Base-by-base conservation (phyloP, 1,139 yeast genomes). In the Protomyces inundatus region DNA sequence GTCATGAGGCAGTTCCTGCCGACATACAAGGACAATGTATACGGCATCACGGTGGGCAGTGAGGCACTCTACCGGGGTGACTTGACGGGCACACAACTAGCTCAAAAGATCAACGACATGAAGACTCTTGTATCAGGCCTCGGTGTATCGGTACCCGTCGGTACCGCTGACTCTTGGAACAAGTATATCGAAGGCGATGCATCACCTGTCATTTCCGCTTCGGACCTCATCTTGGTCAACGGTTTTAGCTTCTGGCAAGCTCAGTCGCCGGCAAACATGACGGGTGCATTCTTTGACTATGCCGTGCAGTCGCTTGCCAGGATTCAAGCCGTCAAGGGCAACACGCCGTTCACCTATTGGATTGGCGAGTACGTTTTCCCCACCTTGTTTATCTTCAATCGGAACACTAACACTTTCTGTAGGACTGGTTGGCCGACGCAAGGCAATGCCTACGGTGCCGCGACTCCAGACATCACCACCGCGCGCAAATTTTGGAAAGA, bases 241-340 rank as follows among this genome's bases (percentile, higher is more conserved):
- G 97, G 97, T 64, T 91, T 91, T 82, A 87, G 97, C 23, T 91
- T 90, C 86, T 91, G 98, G 98, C 97, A 91, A 80, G 97, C 97
- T 54, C 96, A 90, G 80, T 82, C 90, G 71, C 82, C 81, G 81
- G 74, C 77, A 66, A 90, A 89, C 75, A 84, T 97, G 51, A 84
- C 96, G 32, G 88, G 83, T 81, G 88, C 97, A 4, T 90, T 90
- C 86, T 84, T 90, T 70, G 97, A 90, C 75, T 97, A 90, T 77
- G 88, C 90, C 77, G 89, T 89, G 96, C 97, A 90, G 81, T 96
- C 97, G 69, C 80, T 91, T 76, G 95, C 88, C 80, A 81, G 82
- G 67, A 84, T 91, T 73, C 96, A 90, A 81, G 79, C 90, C 70
- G 77, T 83, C 70, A 91, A 91, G 82, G 96, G 91, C 67, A 90